Percentiles rank a stretch among this genome's conserved stretches.
Conservation (phyloP, 2,329 filamentous ascomycete genomes). For the Diaporthe velutina region DNA sequence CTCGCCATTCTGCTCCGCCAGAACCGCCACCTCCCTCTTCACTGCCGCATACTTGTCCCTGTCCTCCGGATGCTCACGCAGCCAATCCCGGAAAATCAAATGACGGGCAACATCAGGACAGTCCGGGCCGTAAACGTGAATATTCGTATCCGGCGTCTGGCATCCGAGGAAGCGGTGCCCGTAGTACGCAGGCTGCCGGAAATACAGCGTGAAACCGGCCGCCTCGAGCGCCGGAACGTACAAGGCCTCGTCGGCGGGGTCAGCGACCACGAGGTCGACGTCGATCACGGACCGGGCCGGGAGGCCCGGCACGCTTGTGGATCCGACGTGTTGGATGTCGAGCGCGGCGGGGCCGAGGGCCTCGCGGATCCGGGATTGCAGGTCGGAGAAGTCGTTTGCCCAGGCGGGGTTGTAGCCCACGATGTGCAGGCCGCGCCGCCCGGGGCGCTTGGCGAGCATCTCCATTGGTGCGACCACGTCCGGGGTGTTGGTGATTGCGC, state of each 20-base stretch:
- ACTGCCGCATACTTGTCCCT: slow-evolving; percentile 53
- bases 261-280: slow-evolving; percentile 60
- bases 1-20: neutral
- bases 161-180: slow-evolving; percentile 61
- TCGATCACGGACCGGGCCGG: slow-evolving; percentile 66
- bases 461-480: neutral
- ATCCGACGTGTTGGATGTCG: slow-evolving; percentile 61
- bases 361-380: slow-evolving; percentile 48
- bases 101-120: slow-evolving; percentile 58
- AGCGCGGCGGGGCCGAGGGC: slow-evolving; percentile 52
- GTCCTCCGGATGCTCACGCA: slow-evolving; percentile 54
- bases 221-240: slow-evolving; percentile 59
- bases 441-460: slow-evolving; percentile 17
- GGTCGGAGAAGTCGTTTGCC: slow-evolving; percentile 1
- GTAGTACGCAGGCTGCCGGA: slow-evolving; percentile 61
- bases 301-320: slow-evolving; percentile 62
- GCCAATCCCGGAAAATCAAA: slow-evolving; percentile 59
- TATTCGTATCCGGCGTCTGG: slow-evolving; percentile 54
- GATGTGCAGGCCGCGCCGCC: slow-evolving; percentile 12
- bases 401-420: neutral
- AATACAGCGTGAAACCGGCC: slow-evolving; percentile 59
- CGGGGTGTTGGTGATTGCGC: slow-evolving; percentile 8
- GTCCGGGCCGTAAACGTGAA: slow-evolving; percentile 62
- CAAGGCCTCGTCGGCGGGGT: slow-evolving; percentile 54
- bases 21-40: slow-evolving; percentile 49